Base-by-base conservation (phyloP, 1,139 yeast genomes). In the Kodamaea suecica region DNA sequence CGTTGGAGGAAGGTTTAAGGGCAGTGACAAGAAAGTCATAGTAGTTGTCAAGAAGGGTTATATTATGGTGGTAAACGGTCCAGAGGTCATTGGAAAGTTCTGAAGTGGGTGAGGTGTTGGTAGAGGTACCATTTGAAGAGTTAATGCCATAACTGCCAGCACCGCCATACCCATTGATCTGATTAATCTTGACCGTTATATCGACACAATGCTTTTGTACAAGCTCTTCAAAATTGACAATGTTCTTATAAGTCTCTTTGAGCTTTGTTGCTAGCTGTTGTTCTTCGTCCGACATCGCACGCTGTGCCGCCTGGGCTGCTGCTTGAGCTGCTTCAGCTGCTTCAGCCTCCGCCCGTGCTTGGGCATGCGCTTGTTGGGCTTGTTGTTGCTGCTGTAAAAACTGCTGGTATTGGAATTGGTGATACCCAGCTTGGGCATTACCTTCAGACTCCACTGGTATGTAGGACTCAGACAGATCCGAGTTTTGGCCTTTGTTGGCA, bases 11-110 rank as follows among this genome's bases (percentile, higher is more conserved):
- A 8, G 88, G 87, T 36, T 81, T 75, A 40, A 82, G 64, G 2
- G 90, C 85, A 14, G 84, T 80, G 6, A 82, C 71, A 35, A 83
- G 59, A 49, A 83, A 82, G 49, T 82, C 86, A 41, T 80, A 78
- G 52, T 83, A 83, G 47, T 80, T 77, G 53, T 82, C 85, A 39
- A 82, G 63, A 31, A 83, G 57, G 17, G 79, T 78, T 17, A 79
- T 66, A 52, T 81, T 80, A 45, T 78, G 76, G 53, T 78, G 83
- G 56, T 82, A 82, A 11, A 80, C 80, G 10, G 77, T 68, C 90
- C 90, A 82, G 36, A 82, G 58, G 47, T 80, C 83, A 44, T 80
- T 65, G 62, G 80, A 57, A 52, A 78, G 53, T 61, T 77, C 77
- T 31, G 82, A 58, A 26, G 78, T 62, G 4, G 59, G 40, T 7